phyloP scores from a whole-genome alignment of 768 basidiomycete genomes.

The Suillus americanus region DNA sequence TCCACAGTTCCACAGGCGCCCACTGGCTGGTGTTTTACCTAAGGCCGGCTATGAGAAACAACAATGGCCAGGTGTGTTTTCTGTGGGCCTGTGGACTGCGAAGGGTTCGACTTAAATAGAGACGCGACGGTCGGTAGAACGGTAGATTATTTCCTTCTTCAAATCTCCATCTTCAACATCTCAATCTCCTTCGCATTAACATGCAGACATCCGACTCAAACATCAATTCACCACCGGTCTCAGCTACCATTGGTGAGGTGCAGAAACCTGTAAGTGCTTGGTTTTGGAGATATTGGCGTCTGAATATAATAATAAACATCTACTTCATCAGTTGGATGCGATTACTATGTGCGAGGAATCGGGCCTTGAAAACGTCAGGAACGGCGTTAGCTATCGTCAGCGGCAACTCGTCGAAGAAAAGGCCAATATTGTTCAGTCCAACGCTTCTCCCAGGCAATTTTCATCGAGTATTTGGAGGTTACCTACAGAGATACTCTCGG shows the following conservation, averaged over 20 bases:
- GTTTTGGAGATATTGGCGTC: neutral
- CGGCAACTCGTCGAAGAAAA: neutral
- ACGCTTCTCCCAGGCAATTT: slow-evolving; percentile 19
- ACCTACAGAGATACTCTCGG: slow-evolving; percentile 45
- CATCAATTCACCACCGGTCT: neutral
- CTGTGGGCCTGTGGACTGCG: neutral
- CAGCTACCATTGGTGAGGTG: neutral
- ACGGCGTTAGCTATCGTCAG: too few species aligned
- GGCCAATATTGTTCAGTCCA: slow-evolving; percentile 12
- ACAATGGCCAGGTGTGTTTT: neutral
- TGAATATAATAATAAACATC: neutral
- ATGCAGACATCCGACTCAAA: neutral
- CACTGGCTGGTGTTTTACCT: neutral
- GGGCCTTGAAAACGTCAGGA: too few species aligned
- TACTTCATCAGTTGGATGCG: neutral
- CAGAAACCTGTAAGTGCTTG: neutral
- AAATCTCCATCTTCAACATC: neutral
- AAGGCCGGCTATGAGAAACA: neutral
- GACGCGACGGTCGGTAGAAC: neutral
- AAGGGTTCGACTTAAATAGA: neutral
- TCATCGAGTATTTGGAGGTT: slow-evolving; percentile 34
- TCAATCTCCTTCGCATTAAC: neutral
- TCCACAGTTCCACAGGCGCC: neutral
- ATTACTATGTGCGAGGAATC: too few species aligned
- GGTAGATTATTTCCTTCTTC: neutral